Percentiles rank a stretch among this genome's conserved stretches.
phyloP scores from a whole-genome alignment of 2,329 filamentous ascomycete genomes.

The Alternaria ethzedia region DNA sequence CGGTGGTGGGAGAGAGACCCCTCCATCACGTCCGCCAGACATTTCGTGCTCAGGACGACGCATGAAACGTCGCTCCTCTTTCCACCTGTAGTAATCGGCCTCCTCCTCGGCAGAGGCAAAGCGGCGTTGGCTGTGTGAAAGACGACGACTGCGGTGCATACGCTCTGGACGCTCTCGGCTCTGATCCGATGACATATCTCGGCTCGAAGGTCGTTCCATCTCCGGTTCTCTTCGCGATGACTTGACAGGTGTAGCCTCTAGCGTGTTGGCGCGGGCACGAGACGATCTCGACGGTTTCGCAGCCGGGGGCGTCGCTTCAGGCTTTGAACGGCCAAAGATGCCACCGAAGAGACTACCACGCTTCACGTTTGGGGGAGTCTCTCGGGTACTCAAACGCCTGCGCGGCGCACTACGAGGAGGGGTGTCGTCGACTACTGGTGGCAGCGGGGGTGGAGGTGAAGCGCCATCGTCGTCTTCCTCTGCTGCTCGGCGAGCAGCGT shows the following conservation, averaged over 20 bases:
- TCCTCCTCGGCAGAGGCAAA: conserved; percentile 42
- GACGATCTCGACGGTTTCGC: conserved; percentile 32
- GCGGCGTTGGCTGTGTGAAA: conserved; percentile 33
- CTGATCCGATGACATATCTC: conserved; percentile 41
- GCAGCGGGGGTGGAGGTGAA: conserved; percentile 13
- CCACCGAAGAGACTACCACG: conserved; percentile 42
- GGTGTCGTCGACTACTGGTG: conserved; percentile 25
- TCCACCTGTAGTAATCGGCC: conserved; percentile 39
- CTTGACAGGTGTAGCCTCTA: conserved; percentile 21
- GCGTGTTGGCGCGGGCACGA: conserved; percentile 34
- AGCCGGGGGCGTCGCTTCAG: conserved; percentile 31
- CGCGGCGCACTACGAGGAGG: conserved; percentile 30
- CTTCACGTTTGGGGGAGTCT: conserved; percentile 31
- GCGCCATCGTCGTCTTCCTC: conserved; percentile 20
- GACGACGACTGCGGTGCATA: conserved; percentile 37
- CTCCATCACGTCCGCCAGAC: conserved; percentile 35
- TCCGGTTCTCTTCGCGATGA: conserved; percentile 29
- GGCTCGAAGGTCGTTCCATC: conserved; percentile 31
- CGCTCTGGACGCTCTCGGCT: conserved; percentile 43
- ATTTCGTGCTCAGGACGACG: conserved; percentile 36
- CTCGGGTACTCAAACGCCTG: conserved; percentile 34
- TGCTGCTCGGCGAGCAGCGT: conserved; percentile 32
- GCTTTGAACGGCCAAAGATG: conserved; percentile 42
- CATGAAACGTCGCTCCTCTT: conserved; percentile 37
- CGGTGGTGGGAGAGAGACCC: conserved; percentile 22